Conservation (phyloP, 2,329 filamentous ascomycete genomes). For the Westerdykella ornata region DNA sequence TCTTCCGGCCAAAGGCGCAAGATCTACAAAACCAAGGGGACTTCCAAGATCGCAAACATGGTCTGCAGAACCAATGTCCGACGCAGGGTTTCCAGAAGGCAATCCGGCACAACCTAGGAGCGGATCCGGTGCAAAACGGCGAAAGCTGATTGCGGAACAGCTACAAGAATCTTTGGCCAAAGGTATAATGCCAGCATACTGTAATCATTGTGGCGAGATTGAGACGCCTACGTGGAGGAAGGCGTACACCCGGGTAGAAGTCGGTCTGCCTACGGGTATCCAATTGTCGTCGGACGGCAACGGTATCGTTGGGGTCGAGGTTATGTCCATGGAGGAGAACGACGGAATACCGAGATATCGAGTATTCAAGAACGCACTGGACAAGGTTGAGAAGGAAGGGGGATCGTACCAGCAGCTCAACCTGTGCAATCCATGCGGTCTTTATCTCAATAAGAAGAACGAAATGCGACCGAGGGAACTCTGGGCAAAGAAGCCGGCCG, state of each 20-base stretch:
- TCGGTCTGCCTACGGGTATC: conserved; percentile 62
- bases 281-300: conserved; percentile 67
- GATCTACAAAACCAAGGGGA: conserved; percentile 20
- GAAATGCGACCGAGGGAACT: conserved; percentile 73
- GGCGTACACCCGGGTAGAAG: conserved; percentile 71
- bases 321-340: conserved; percentile 40
- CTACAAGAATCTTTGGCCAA: conserved; percentile 58
- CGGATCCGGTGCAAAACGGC: conserved; percentile 56
- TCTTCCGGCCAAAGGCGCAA: conserved; percentile 7
- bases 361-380: conserved; percentile 68
- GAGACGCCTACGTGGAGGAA: conserved; percentile 96
- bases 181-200: conserved; percentile 81
- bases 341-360: conserved; percentile 61
- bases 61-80: conserved; percentile 34
- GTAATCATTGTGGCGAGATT: conserved; percentile 87
- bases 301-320: conserved; percentile 49
- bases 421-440: conserved; percentile 91
- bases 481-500: conserved; percentile 54
- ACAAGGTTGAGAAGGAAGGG: conserved; percentile 55
- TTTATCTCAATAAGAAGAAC: conserved; percentile 89
- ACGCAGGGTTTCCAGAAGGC: conserved; percentile 22
- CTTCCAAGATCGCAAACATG: conserved; percentile 35
- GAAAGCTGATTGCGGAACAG: conserved; percentile 54
- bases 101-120: conserved; percentile 30
- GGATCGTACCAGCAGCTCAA: conserved; percentile 60